These are phyloP conservation scores for Phoma herbarum DNA, from an alignment of 2,329 filamentous ascomycete genomes.

Conservation along the genomic window DNA sequence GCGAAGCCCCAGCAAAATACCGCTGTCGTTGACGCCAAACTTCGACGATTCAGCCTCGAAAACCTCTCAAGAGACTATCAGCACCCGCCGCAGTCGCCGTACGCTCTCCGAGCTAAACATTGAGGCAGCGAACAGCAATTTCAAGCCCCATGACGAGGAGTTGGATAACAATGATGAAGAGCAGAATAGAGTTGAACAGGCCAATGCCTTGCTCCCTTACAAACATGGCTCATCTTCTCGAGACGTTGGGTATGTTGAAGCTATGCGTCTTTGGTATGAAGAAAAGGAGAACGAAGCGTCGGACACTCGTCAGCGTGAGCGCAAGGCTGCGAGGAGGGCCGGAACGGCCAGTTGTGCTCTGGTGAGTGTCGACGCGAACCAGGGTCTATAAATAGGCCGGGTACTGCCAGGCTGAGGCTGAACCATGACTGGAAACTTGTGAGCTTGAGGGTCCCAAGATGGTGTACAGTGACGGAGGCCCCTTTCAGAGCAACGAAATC, in stretches of 20 bases:
- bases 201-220: too few relatives aligned
- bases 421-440: background rate
- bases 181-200: background rate
- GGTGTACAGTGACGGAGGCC: background rate
- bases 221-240: background rate
- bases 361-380: background rate
- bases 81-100: background rate
- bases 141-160: background rate
- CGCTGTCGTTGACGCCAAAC: background rate
- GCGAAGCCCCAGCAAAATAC: background rate
- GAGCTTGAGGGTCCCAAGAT: background rate
- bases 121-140: background rate
- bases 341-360: background rate
- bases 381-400: background rate
- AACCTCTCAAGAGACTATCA: background rate
- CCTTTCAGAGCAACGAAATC: background rate
- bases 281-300: background rate
- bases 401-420: background rate
- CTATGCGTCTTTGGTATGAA: conserved; percentile 3
- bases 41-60: background rate
- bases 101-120: background rate
- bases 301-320: background rate
- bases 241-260: background rate
- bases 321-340: background rate
- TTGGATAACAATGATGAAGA: background rate